Evolutionary conservation across 306 rosid genomes (phyloP), one percentile per base, ranked within the genome.

Genomic region (Heteromeles arbutifolia): DNA sequence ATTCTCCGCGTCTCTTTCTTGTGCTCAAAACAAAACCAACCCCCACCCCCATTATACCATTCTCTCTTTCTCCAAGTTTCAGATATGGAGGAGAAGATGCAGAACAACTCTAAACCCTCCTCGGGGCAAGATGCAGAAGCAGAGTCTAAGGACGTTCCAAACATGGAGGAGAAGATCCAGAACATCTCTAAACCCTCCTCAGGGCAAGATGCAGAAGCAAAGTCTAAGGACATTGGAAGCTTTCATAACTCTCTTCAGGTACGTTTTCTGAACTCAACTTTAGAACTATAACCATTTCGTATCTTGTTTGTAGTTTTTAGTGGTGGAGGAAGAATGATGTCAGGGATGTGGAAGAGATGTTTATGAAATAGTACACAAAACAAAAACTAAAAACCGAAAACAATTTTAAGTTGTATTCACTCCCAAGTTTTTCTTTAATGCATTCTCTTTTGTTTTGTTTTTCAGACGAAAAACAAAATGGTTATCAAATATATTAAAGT

Each of bases 211-310:
- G 77, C 39, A 64, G 92, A 87, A 74, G 74, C 84, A 77, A 25
- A n/a, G 44, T 31, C 68, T 2, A 86, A 74, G 57, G 91, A 86
- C 63, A 59, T 73, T 74, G 70, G 67, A 41, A 73, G 25, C 72
- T 95, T 95, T 83, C 84, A 68, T 22, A 89, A 77, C 32, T 90
- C 93, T 74, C 93, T 95, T 37, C 84, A 83, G 96, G 98, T 95
- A 86, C 66, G 22, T 39, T 19, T 73, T 24, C 14, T 37, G 6
- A 73, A 24, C 72, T 18, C 24, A 26, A 62, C 37, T 14, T 15
- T 48, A 15, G 15, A 48, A 48, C 21, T 5, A 15, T 48, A 48
- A 48, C 8, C 21, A 48, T 48, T 48, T 48, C 8, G 18, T 15
- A 4, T 48, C 14, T 45, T 45, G 7, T 45, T 45, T 48, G 10